Percentiles rank a stretch among this genome's conserved stretches.
These are phyloP conservation scores for Ophiognomonia clavigignenti-juglandacearum DNA, from an alignment of 2,329 filamentous ascomycete genomes.

Conservation along the genomic window DNA sequence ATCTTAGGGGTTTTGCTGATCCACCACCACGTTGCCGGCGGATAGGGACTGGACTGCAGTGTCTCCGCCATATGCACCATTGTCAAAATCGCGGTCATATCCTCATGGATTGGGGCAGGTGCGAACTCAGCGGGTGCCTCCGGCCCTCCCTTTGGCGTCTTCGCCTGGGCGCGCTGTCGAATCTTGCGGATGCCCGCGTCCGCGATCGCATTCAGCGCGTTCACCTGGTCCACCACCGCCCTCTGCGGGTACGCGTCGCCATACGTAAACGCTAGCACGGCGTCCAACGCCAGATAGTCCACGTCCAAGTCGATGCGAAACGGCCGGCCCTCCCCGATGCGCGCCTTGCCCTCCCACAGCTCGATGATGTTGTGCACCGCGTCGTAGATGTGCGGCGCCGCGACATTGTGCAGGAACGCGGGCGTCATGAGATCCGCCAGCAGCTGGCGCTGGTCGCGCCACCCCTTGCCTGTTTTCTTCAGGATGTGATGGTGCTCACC, in stretches of 20 bases:
- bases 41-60: not conserved
- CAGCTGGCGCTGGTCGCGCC: not conserved
- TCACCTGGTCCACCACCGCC: not conserved
- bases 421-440: slow-evolving; percentile 2
- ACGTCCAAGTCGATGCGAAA: not conserved
- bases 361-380: slow-evolving; percentile 18
- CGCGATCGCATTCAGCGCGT: not conserved
- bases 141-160: too few species aligned
- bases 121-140: not conserved
- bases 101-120: not conserved
- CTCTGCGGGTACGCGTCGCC: not conserved
- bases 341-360: slow-evolving; percentile 17
- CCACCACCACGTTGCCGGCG: slow-evolving; percentile 2
- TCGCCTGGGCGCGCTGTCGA: not conserved
- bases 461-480: not conserved
- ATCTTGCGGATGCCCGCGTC: not conserved
- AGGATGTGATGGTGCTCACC: slow-evolving; percentile 2
- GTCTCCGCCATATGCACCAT: slow-evolving; percentile 4
- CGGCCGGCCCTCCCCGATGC: slow-evolving; percentile 12
- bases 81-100: not conserved
- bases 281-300: slow-evolving; percentile 3
- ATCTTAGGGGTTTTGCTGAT: slow-evolving; percentile 2
- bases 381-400: slow-evolving; percentile 2
- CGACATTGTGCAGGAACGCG: slow-evolving; percentile 1
- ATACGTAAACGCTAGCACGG: not conserved